These are phyloP conservation scores for Monosporascus sp. DNA, from an alignment of 2,329 filamentous ascomycete genomes.

Conservation along the genomic window DNA sequence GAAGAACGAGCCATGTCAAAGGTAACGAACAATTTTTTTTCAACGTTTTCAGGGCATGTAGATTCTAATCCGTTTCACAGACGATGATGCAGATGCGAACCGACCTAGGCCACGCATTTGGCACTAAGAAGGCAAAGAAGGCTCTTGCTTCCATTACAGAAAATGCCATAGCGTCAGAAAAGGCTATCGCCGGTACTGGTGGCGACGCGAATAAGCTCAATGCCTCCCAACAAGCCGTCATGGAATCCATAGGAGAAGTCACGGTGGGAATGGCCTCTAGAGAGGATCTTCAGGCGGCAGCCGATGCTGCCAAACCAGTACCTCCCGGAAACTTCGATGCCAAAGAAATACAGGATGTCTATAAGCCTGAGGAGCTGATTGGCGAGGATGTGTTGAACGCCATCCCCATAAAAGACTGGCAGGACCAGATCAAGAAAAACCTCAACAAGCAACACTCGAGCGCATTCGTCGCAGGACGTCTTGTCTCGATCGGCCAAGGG, in stretches of 20 bases:
- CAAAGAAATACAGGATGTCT: constrained; percentile 65
- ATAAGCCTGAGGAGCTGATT: constrained; percentile 62
- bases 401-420: constrained; percentile 70
- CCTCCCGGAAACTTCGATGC: constrained; percentile 66
- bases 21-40: constrained; percentile 20
- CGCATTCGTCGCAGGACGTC: constrained; percentile 60
- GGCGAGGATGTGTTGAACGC: constrained; percentile 62
- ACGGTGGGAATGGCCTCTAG: constrained; percentile 63
- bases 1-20: constrained; percentile 30
- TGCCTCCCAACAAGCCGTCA: constrained; percentile 52
- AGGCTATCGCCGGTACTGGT: constrained; percentile 48
- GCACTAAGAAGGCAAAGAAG: constrained; percentile 82
- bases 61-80: constrained; percentile 32
- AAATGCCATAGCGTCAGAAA: constrained; percentile 62
- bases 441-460: constrained; percentile 54
- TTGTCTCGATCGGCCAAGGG: constrained; percentile 49
- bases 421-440: constrained; percentile 57
- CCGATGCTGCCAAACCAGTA: constrained; percentile 67
- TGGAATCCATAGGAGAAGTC: constrained; percentile 57
- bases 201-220: constrained; percentile 46
- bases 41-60: neutral
- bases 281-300: constrained; percentile 59
- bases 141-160: constrained; percentile 54
- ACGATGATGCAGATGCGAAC: constrained; percentile 58
- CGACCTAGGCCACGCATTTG: constrained; percentile 72